These are phyloP conservation scores for Fusarium aywerte DNA, from an alignment of 2,329 filamentous ascomycete species.

Conservation along the genomic window DNA sequence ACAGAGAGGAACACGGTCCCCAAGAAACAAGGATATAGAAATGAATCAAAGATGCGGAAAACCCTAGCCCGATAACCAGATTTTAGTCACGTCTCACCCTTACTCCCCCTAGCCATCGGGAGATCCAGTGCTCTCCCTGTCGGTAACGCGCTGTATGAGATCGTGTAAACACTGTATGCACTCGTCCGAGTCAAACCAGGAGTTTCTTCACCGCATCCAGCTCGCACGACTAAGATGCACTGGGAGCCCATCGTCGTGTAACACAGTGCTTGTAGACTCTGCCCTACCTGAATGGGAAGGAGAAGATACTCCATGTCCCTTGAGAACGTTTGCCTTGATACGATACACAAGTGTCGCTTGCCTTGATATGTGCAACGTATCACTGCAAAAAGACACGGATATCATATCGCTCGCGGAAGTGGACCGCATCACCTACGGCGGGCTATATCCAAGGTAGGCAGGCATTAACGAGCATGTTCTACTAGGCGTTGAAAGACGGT, in stretches of 20 bases:
- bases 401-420: slow-evolving; percentile 36
- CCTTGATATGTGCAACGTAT: slow-evolving; percentile 40
- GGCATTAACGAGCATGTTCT: slow-evolving; percentile 42
- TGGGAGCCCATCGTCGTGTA: slow-evolving; percentile 15
- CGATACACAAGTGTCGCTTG: slow-evolving; percentile 39
- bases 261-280: slow-evolving; percentile 23
- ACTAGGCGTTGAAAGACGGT: slow-evolving; percentile 8
- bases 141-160: slow-evolving; percentile 16
- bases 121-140: slow-evolving; percentile 36
- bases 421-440: slow-evolving; percentile 5
- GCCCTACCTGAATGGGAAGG: slow-evolving; percentile 15
- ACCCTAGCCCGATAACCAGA: slow-evolving; percentile 3
- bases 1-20: slow-evolving; percentile 8
- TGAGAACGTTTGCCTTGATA: slow-evolving; percentile 22
- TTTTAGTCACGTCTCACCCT: slow-evolving; percentile 21
- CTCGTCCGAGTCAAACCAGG: slow-evolving; percentile 18
- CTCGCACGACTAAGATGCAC: neutral
- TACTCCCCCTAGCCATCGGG: slow-evolving; percentile 16
- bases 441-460: slow-evolving; percentile 45
- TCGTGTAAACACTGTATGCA: slow-evolving; percentile 29
- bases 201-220: slow-evolving; percentile 34
- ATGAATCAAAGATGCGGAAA: slow-evolving; percentile 12
- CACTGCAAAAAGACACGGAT: slow-evolving; percentile 38
- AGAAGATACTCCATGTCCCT: slow-evolving; percentile 6
- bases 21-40: neutral